Conservation (phyloP, 106 monocot species). For the Triglochin maritima region DNA sequence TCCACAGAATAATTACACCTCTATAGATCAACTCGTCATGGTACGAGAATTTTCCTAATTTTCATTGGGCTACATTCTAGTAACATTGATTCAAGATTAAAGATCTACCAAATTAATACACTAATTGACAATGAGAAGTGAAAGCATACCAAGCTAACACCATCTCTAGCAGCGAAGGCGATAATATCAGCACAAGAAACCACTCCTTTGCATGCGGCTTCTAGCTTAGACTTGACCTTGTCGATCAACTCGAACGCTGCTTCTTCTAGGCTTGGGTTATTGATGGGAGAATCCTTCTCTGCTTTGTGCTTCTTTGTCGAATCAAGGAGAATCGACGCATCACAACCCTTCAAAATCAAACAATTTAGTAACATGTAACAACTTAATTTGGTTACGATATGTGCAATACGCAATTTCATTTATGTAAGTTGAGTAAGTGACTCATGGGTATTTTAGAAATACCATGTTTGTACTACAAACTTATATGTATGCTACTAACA, state of each 20-base stretch:
- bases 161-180: slow-evolving; percentile 11
- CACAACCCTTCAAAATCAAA: slow-evolving; percentile 6
- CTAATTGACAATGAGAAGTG: too few species aligned
- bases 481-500: neutral
- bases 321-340: slow-evolving; percentile 11
- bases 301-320: slow-evolving; percentile 1
- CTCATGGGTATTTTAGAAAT: neutral
- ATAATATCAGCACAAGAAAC: slow-evolving; percentile 12
- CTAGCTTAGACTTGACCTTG: slow-evolving; percentile 8
- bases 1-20: too few species aligned
- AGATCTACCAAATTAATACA: too few species aligned
- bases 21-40: too few species aligned
- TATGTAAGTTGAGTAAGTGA: neutral
- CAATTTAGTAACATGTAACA: neutral
- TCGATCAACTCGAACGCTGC: slow-evolving; percentile 11
- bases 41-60: too few species aligned
- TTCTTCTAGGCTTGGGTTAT: slow-evolving; percentile 14
- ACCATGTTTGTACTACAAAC: neutral
- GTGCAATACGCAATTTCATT: neutral
- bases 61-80: too few species aligned
- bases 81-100: too few species aligned
- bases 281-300: slow-evolving; percentile 16
- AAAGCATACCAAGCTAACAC: neutral
- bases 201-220: slow-evolving; percentile 7
- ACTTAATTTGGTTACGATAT: neutral